A percentile compares a stretch with the other conserved stretches of the same genome.
Evolutionary conservation across 2,329 filamentous ascomycete genomes (phyloP).

Genomic region (Penicillium hesseltinei): DNA sequence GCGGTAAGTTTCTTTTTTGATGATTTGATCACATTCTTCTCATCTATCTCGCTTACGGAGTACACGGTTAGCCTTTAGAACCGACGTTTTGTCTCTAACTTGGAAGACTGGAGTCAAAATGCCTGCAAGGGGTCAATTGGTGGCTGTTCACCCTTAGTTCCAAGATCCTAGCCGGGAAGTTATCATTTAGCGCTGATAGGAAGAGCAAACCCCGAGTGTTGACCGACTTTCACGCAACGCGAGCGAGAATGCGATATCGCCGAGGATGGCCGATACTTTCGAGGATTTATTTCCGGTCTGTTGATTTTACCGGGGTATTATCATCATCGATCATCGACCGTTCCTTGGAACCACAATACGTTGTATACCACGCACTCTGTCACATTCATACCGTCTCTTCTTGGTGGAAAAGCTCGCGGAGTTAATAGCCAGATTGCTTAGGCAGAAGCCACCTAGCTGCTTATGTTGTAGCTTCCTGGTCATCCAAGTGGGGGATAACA

Average conservation of each 20-base stretch:
- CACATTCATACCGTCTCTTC: not conserved
- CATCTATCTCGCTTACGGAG: not conserved
- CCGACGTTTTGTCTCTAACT: not conserved
- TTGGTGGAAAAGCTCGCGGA: not conserved
- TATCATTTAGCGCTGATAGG: constrained; percentile 10
- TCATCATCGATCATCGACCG: not conserved
- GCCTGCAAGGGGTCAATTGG: constrained; percentile 5
- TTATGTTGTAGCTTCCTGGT: not conserved
- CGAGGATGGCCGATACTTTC: not conserved
- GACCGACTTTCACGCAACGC: constrained; percentile 20
- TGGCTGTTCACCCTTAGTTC: constrained; percentile 12
- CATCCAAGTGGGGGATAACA: not conserved
- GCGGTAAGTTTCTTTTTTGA: not conserved
- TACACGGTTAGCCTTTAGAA: not conserved
- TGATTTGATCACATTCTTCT: not conserved
- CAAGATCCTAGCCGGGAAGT: constrained; percentile 6
- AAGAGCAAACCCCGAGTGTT: constrained; percentile 10
- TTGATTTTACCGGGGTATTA: not conserved
- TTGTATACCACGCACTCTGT: not conserved
- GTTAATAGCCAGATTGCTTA: not conserved
- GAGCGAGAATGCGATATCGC: not conserved
- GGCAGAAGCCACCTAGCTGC: not conserved
- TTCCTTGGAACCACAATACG: not conserved
- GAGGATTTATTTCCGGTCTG: not conserved
- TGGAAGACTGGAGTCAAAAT: constrained; percentile 5